A percentile compares a stretch with the other conserved stretches of the same genome.
Evolutionary conservation across 2,329 filamentous ascomycete species (phyloP).

Genomic region (Paraphaeosphaeria minitans): DNA sequence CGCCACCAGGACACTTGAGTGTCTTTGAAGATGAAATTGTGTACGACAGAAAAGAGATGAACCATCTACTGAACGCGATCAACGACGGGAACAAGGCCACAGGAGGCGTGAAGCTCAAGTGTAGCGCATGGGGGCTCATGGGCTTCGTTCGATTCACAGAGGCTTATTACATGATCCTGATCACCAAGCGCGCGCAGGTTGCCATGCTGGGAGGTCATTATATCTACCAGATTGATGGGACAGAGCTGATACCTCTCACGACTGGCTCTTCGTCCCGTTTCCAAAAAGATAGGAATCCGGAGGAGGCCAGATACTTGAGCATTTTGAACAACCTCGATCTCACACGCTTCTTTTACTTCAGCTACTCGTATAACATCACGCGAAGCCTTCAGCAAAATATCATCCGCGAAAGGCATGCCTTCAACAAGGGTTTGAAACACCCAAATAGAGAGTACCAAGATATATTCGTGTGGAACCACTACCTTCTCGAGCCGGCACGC

Average conservation of each 20-base stretch:
- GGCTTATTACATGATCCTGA: conserved; percentile 94
- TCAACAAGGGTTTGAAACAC: conserved; percentile 67
- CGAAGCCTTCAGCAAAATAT: conserved; percentile 92
- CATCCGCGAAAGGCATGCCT: conserved; percentile 72
- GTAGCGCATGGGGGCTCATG: conserved; percentile 89
- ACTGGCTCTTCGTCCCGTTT: conserved; percentile 69
- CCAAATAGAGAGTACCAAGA: conserved; percentile 74
- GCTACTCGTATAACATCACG: conserved; percentile 96
- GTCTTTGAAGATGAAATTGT: conserved; percentile 94
- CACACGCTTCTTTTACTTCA: conserved; percentile 94
- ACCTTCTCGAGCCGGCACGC: conserved; percentile 78
- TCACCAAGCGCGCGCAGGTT: conserved; percentile 94
- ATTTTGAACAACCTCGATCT: conserved; percentile 93
- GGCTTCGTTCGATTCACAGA: conserved; percentile 97
- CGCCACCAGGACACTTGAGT: conserved; percentile 76
- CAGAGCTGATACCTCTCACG: conserved; percentile 86
- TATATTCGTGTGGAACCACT: conserved; percentile 99
- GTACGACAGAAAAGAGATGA: conserved; percentile 91
- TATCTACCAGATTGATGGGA: conserved; percentile 92
- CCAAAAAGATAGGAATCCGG: conserved; percentile 81
- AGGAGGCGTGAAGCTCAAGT: conserved; percentile 86
- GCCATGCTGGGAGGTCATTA: conserved; percentile 97
- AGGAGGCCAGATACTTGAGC: conserved; percentile 85
- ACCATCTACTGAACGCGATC: conserved; percentile 88
- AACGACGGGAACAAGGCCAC: conserved; percentile 92